These are phyloP conservation scores for Trichoderma guizhouense DNA, from an alignment of 2,329 filamentous ascomycete genomes.

Conservation along the genomic window DNA sequence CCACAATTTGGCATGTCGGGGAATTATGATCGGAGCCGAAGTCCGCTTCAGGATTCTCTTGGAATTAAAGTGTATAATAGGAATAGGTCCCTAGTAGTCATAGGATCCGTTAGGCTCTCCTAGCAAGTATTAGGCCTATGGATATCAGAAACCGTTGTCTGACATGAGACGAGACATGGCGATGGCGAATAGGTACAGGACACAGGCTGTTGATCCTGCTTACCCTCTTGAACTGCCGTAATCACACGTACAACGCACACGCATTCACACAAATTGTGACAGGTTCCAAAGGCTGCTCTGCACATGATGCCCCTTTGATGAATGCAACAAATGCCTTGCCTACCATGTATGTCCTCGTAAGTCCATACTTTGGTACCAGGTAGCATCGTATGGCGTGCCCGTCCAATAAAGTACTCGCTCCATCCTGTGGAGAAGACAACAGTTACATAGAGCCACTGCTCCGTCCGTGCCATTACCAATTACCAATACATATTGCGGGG, in stretches of 20 bases:
- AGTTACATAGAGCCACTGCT: background rate
- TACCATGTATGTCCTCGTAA: background rate
- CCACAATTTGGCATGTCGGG: constrained; percentile 3
- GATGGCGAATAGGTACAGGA: background rate
- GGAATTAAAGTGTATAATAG: background rate
- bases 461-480: background rate
- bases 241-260: background rate
- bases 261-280: background rate
- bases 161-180: background rate
- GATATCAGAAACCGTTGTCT: background rate
- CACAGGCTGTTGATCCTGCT: background rate
- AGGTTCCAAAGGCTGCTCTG: background rate
- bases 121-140: background rate
- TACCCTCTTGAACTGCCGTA: background rate
- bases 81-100: background rate
- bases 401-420: background rate
- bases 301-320: background rate
- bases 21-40: constrained; percentile 10
- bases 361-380: background rate
- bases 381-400: background rate
- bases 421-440: background rate
- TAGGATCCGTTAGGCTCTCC: background rate
- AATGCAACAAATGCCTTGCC: background rate
- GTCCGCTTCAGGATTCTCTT: background rate
- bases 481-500: constrained; percentile 7